Conservation (phyloP, 2,329 filamentous ascomycete species). For the Meredithiella fracta region DNA sequence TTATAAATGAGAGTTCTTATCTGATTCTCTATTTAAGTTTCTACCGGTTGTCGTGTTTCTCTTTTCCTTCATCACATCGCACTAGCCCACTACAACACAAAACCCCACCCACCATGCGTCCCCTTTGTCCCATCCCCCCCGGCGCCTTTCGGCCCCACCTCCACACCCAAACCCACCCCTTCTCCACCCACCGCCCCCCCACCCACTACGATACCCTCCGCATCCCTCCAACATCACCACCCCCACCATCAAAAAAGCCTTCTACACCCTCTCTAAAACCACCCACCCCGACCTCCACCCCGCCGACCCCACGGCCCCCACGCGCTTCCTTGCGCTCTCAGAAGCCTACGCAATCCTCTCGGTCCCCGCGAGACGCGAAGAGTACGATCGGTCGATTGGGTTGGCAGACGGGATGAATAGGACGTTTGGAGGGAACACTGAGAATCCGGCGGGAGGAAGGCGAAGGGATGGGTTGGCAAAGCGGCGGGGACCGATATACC, state of each 20-base stretch:
- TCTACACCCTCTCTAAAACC: slow-evolving; percentile 79
- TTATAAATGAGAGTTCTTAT: background rate
- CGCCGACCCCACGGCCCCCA: slow-evolving; percentile 50
- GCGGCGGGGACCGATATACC: slow-evolving; percentile 23
- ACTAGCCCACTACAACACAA: no score
- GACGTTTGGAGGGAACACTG: no score
- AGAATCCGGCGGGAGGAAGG: slow-evolving; percentile 16
- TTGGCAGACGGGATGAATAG: slow-evolving; percentile 14
- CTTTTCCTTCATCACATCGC: no score
- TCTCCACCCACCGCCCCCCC: slow-evolving; percentile 9
- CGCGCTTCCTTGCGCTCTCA: slow-evolving; percentile 67
- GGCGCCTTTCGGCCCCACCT: background rate
- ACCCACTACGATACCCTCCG: slow-evolving; percentile 75
- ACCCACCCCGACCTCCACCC: slow-evolving; percentile 90
- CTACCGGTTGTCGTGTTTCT: no score
- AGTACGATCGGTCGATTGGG: slow-evolving; percentile 60
- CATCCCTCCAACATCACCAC: slow-evolving; percentile 48
- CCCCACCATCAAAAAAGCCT: slow-evolving; percentile 77
- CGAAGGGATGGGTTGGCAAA: slow-evolving; percentile 58
- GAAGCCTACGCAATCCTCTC: slow-evolving; percentile 70
- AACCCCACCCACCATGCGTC: no score
- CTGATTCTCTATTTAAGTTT: background rate
- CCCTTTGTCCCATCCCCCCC: background rate
- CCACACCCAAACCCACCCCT: slow-evolving; percentile 16
- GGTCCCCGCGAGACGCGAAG: slow-evolving; percentile 53